A percentile compares a stretch with the other conserved stretches of the same genome.
phyloP scores from a whole-genome alignment of 1,139 yeast species.

The Spencermartinsiella ligniputridi region DNA sequence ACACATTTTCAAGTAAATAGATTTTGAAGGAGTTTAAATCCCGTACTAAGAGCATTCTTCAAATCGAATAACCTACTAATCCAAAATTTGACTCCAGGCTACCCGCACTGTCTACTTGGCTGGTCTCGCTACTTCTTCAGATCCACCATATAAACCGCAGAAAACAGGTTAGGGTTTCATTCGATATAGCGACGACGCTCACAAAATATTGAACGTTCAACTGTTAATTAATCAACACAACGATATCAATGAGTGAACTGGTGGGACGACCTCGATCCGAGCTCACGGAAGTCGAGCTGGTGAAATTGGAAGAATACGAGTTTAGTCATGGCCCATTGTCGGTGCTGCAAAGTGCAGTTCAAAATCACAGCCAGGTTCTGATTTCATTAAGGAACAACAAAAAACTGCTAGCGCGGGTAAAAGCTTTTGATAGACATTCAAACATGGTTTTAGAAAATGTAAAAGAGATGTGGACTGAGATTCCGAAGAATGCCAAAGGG shows the following conservation, averaged over 20 bases:
- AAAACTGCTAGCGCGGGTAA: conserved; percentile 81
- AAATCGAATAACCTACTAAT: too few species aligned
- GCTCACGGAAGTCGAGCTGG: conserved; percentile 72
- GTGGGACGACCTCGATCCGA: conserved; percentile 45
- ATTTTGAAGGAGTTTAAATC: too few species aligned
- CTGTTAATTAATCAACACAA: too few species aligned
- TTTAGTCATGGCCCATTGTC: conserved; percentile 90
- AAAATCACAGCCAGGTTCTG: conserved; percentile 69
- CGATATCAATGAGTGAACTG: conserved; percentile 24
- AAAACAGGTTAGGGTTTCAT: too few species aligned
- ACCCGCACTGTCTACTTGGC: too few species aligned
- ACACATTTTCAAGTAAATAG: too few species aligned
- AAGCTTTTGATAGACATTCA: conserved; percentile 94
- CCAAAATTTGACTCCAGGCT: too few species aligned
- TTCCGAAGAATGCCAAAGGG: conserved; percentile 58
- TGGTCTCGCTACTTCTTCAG: too few species aligned
- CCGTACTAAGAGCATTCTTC: too few species aligned
- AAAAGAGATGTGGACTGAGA: conserved; percentile 85
- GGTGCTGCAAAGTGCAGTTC: conserved; percentile 73
- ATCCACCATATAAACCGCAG: too few species aligned
- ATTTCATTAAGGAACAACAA: conserved; percentile 92
- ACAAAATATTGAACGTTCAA: conserved; percentile 3
- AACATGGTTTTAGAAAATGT: conserved; percentile 91
- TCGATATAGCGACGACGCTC: conserved; percentile 6
- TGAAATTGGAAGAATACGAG: conserved; percentile 83